Base-by-base conservation (phyloP, 257 asterid species). In the Lycium barbarum region DNA sequence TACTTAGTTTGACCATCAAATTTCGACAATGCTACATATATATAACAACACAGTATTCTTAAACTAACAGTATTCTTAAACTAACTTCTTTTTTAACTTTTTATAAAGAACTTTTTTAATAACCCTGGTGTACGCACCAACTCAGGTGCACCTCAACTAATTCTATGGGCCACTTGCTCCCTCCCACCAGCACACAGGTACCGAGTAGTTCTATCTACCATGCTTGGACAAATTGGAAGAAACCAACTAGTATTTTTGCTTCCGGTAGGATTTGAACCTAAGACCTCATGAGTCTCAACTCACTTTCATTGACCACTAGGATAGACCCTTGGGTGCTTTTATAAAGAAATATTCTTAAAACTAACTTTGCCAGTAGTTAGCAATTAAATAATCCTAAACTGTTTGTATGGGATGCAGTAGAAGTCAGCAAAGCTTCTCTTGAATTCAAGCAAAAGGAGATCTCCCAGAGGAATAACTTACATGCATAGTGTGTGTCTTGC, bases 401-500 rank as follows among this genome's bases (percentile, higher is more conserved):
- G 59, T 73, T 73, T 33, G 20, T 47, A 20, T 72, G 57, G 35
- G 80, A 45, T 72, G 80, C 18, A 73, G 81, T 59, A 73, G 35
- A 73, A 73, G 81, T 73, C 43, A 22, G 20, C 7, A 68, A 73
- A 73, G 11, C 58, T 20, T 47, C 18, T 72, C 61, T 11, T 38
- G 59, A 70, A 67, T 81, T 38, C 87, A 68, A 36, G 57, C 67
- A 84, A 70, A 76, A 82, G 51, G 73, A 81, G 57, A 67, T 73
- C 74, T 49, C 86, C 86, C 65, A 55, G 59, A 61, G 80, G 59
- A 67, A 85, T 63, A 76, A 89, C 98, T 93, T 90, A 97, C 99
- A 90, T 97, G 98, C 99, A 97, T 97, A 61, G 98, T 97, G 89
- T 97, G 98, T 33, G 99, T 97, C 94, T 97, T 97, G 86, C 99